phyloP scores from a whole-genome alignment of 106 monocot species.

The Alisma plantagoaquatica region DNA sequence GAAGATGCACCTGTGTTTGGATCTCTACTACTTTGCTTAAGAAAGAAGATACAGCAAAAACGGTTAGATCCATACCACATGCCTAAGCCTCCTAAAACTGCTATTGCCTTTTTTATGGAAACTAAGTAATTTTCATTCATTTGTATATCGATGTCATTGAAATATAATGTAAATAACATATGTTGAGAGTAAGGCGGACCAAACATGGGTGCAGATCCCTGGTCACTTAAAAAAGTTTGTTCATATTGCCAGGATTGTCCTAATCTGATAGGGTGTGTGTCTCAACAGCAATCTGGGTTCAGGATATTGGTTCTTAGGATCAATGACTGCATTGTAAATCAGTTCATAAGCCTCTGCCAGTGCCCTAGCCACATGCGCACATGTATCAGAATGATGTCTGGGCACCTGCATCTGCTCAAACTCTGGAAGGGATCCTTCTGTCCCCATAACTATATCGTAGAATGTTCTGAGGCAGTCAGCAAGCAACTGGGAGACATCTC shows the following conservation, averaged over 20 bases:
- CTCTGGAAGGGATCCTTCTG: conserved; percentile 74
- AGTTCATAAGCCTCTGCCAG: conserved; percentile 54
- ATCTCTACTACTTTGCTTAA: too few relatives aligned
- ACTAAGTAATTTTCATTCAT: too few relatives aligned
- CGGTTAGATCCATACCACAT: too few relatives aligned
- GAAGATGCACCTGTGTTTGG: too few relatives aligned
- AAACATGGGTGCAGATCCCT: too few relatives aligned
- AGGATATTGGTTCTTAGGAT: conserved; percentile 65
- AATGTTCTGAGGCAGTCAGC: conserved; percentile 62
- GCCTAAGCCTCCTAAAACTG: too few relatives aligned
- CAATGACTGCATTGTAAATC: conserved; percentile 48
- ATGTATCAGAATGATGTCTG: conserved; percentile 51
- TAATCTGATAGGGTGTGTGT: conserved; percentile 74
- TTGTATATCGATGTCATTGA: too few relatives aligned
- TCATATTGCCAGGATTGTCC: conserved; percentile 80
- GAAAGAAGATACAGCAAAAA: too few relatives aligned
- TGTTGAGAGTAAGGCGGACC: too few relatives aligned
- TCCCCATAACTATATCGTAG: conserved; percentile 70
- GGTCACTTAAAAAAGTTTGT: too few relatives aligned
- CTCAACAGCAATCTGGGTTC: conserved; percentile 62
- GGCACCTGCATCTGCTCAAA: conserved; percentile 90
- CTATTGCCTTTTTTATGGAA: too few relatives aligned
- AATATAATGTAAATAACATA: too few relatives aligned
- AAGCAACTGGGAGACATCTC: conserved; percentile 35
- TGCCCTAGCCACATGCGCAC: conserved; percentile 42